Evolutionary conservation across 1,139 yeast species (phyloP).

Genomic region (Pichia sp.): DNA sequence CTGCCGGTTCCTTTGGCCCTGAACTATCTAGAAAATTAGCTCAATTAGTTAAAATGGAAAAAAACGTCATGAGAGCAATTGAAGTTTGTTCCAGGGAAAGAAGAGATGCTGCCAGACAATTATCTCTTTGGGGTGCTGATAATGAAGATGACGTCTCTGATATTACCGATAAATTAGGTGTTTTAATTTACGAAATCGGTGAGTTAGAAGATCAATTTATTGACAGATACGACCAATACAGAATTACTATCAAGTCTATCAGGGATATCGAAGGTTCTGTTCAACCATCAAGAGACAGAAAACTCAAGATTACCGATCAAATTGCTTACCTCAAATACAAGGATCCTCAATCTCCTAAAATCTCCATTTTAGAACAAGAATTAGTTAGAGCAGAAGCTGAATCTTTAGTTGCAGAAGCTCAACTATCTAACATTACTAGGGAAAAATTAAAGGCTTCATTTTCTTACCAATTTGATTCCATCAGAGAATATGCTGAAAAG

Average conservation of each 20-base stretch:
- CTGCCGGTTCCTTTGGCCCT: constrained; percentile 75
- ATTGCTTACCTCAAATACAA: constrained; percentile 78
- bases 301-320: constrained; percentile 77
- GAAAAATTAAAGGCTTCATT: constrained; percentile 82
- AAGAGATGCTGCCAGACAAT: constrained; percentile 76
- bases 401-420: constrained; percentile 86
- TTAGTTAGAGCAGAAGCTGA: constrained; percentile 89
- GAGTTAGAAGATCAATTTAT: constrained; percentile 84
- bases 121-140: constrained; percentile 79
- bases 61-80: constrained; percentile 71
- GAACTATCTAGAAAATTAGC: constrained; percentile 73
- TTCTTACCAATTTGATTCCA: constrained; percentile 76
- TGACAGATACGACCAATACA: constrained; percentile 79
- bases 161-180: constrained; percentile 82
- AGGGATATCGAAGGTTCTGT: constrained; percentile 84
- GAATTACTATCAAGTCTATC: constrained; percentile 72
- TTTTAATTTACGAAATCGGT: constrained; percentile 73
- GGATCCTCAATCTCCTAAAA: constrained; percentile 79
- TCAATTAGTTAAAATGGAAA: constrained; percentile 74
- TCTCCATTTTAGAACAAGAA: constrained; percentile 78
- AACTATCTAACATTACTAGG: constrained; percentile 78
- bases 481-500: constrained; percentile 78
- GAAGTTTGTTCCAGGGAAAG: constrained; percentile 75
- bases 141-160: constrained; percentile 82
- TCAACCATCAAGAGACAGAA: constrained; percentile 82